A percentile compares a stretch with the other conserved stretches of the same genome.
Evolutionary conservation across 2,329 filamentous ascomycete genomes (phyloP).

Genomic region (Scytalidium lignicola): DNA sequence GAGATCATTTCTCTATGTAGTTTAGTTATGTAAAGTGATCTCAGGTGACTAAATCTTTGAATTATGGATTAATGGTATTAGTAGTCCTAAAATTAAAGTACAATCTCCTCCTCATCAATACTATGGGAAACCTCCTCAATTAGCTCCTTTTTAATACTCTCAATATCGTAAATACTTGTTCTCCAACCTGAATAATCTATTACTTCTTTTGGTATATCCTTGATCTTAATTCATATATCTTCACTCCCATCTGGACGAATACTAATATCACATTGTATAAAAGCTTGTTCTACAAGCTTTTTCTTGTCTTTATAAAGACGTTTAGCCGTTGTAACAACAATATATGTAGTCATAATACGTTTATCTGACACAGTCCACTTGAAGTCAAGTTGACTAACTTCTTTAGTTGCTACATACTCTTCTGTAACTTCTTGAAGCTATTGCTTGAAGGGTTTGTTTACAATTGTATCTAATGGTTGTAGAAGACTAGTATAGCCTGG

Average conservation of each 20-base stretch:
- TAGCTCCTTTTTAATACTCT: too few relatives aligned
- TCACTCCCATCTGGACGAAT: neutral
- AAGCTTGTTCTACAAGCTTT: neutral
- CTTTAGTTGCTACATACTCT: neutral
- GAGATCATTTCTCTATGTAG: too few relatives aligned
- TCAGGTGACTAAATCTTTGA: too few relatives aligned
- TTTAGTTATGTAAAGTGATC: too few relatives aligned
- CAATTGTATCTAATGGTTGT: neutral
- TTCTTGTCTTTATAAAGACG: neutral
- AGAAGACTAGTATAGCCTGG: neutral
- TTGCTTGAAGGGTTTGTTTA: neutral
- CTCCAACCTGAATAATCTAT: too few relatives aligned
- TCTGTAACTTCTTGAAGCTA: neutral
- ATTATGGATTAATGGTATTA: too few relatives aligned
- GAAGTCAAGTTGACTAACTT: neutral
- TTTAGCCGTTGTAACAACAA: neutral
- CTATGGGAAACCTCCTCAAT: too few relatives aligned
- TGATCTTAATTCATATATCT: neutral
- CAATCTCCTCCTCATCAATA: too few relatives aligned
- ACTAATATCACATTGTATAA: neutral
- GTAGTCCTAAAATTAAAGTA: too few relatives aligned
- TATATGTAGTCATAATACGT: neutral
- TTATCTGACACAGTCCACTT: neutral
- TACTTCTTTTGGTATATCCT: neutral
- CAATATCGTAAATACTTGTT: too few relatives aligned